Evolutionary conservation across 257 asterid species (phyloP).

Genomic region (Petunia axillaris): DNA sequence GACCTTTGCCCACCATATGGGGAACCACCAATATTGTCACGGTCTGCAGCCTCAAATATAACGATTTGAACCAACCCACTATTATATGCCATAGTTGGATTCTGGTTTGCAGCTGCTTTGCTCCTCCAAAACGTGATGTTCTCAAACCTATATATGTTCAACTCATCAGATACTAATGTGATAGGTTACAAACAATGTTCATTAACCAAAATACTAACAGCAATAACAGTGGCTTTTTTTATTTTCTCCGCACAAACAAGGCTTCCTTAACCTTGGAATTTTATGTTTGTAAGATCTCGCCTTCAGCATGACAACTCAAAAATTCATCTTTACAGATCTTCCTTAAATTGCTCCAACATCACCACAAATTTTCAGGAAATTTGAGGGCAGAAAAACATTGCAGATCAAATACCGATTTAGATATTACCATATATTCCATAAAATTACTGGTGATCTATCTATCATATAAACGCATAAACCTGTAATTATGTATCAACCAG

Average conservation of each 20-base stretch:
- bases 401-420: conserved; percentile 33
- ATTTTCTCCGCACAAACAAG: neutral
- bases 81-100: conserved; percentile 57
- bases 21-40: conserved; percentile 95
- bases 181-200: conserved; percentile 10
- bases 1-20: conserved; percentile 98
- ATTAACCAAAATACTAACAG: neutral
- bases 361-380: neutral
- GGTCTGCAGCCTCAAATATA: conserved; percentile 88
- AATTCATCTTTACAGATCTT: neutral
- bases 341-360: neutral
- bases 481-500: neutral
- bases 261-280: neutral
- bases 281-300: neutral
- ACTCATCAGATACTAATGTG: conserved; percentile 26
- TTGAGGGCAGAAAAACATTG: conserved; percentile 7
- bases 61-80: conserved; percentile 86
- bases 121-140: conserved; percentile 93
- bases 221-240: neutral
- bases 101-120: conserved; percentile 62
- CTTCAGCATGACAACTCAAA: conserved; percentile 8
- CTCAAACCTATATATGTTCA: conserved; percentile 65
- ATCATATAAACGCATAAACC: neutral
- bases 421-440: conserved; percentile 37
- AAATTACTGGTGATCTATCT: neutral